phyloP scores from a whole-genome alignment of 1,284 basidiomycete species.

The Kalmanozyma brasiliensis region DNA sequence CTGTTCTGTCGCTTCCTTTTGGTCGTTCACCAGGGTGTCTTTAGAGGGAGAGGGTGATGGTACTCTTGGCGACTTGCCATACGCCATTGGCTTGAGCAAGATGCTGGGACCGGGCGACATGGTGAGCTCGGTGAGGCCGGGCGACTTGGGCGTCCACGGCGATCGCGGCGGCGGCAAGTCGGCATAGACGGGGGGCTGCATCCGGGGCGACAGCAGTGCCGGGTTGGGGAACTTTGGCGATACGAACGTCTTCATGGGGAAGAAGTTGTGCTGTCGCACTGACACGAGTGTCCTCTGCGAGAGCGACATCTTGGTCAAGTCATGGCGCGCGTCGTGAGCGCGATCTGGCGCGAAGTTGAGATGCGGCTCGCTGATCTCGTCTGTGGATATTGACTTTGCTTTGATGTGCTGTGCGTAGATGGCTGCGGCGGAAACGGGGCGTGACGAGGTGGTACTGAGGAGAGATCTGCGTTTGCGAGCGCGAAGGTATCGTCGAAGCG shows the following conservation, averaged over 20 bases:
- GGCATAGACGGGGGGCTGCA: constrained; percentile 27
- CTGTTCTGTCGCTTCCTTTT: constrained; percentile 14
- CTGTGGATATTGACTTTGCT: constrained; percentile 36
- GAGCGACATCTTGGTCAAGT: constrained; percentile 27
- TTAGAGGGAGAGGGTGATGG: constrained; percentile 20
- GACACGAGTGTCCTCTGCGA: constrained; percentile 29
- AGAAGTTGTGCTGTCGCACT: constrained; percentile 25
- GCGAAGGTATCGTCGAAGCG: constrained; percentile 35
- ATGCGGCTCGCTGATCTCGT: constrained; percentile 32
- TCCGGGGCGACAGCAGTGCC: constrained; percentile 37
- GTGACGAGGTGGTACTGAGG: constrained; percentile 11
- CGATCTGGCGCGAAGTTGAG: constrained; percentile 35
- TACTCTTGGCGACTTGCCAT: constrained; percentile 37
- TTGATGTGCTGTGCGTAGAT: constrained; percentile 30
- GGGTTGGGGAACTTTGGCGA: constrained; percentile 38
- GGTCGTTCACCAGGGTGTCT: constrained; percentile 3
- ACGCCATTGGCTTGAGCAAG: constrained; percentile 35
- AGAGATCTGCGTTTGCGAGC: constrained; percentile 26
- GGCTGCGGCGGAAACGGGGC: constrained; percentile 20
- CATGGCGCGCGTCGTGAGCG: constrained; percentile 27
- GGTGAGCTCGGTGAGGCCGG: constrained; percentile 42
- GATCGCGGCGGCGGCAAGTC: constrained; percentile 13
- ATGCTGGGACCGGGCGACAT: constrained; percentile 48
- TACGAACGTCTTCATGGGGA: constrained; percentile 11
- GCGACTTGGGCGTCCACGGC: constrained; percentile 30